phyloP scores from a whole-genome alignment of 176 grass and related monocot species.

The Thalia dealbata region DNA sequence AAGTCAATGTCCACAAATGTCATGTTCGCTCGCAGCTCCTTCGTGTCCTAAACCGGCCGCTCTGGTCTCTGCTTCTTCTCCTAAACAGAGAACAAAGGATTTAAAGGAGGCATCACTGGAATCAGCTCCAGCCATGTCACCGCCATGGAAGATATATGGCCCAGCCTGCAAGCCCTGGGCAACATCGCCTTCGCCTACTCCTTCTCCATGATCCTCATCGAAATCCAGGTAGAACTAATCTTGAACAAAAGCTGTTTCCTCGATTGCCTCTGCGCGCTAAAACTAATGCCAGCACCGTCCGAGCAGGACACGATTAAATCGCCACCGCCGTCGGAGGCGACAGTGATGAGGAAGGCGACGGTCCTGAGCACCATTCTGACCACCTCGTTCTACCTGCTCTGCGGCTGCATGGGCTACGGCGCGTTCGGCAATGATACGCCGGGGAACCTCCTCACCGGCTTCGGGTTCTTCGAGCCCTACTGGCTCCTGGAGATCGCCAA shows the following conservation, averaged over 20 bases:
- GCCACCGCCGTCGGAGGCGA: slow-evolving; percentile 8
- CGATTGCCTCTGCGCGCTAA: too few species aligned
- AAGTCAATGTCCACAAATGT: not conserved
- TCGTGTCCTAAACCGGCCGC: too few species aligned
- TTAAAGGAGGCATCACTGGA: slow-evolving; percentile 3
- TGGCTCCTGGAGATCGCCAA: slow-evolving; percentile 15
- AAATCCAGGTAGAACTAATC: slow-evolving; percentile 2
- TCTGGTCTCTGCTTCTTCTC: not conserved
- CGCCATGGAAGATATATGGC: not conserved
- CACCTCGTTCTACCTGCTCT: slow-evolving; percentile 9
- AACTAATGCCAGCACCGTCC: not conserved
- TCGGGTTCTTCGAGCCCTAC: slow-evolving; percentile 9
- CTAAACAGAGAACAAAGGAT: slow-evolving; percentile 1
- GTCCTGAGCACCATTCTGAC: not conserved
- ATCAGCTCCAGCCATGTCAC: not conserved
- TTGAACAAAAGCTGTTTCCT: not conserved
- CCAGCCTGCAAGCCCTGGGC: not conserved
- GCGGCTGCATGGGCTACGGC: slow-evolving; percentile 1
- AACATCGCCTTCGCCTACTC: slow-evolving; percentile 11
- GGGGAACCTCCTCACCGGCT: slow-evolving; percentile 10
- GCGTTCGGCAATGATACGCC: slow-evolving; percentile 2
- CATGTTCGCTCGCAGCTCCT: not conserved
- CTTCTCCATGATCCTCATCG: slow-evolving; percentile 1
- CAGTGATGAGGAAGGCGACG: slow-evolving; percentile 8
- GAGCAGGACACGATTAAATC: slow-evolving; percentile 6